phyloP scores from a whole-genome alignment of 2,329 filamentous ascomycete genomes.

The Fusarium pilosicola region DNA sequence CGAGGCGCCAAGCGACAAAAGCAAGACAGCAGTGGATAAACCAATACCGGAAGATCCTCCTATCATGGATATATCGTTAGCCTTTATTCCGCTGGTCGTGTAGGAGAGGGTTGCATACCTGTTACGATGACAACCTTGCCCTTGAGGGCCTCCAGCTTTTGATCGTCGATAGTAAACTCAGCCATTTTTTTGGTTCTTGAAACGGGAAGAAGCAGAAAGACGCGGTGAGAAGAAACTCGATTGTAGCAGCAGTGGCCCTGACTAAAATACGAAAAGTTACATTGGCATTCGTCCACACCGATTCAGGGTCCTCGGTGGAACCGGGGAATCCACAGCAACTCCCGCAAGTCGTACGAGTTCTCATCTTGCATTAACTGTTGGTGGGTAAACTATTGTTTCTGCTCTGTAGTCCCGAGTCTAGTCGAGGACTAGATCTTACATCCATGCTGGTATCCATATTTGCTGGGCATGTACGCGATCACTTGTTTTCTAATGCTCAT shows the following conservation, averaged over 20 bases:
- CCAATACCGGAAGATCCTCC: constrained; percentile 71
- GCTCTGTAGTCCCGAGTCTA: not conserved
- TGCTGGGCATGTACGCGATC: not conserved
- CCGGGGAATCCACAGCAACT: not conserved
- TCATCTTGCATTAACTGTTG: not conserved
- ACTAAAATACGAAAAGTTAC: not conserved
- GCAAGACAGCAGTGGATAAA: constrained; percentile 62
- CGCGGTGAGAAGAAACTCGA: not conserved
- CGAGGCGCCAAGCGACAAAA: constrained; percentile 62
- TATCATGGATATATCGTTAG: not conserved
- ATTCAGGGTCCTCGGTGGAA: not conserved
- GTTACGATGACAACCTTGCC: constrained; percentile 64
- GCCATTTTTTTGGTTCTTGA: constrained; percentile 48
- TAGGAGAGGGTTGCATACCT: constrained; percentile 34
- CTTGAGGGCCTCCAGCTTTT: constrained; percentile 54
- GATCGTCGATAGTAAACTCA: constrained; percentile 57
- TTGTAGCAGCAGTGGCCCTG: not conserved
- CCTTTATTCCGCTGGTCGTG: not conserved
- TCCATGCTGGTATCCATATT: not conserved
- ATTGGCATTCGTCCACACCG: not conserved
- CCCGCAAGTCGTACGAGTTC: not conserved
- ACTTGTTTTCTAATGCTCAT: not conserved
- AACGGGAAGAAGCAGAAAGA: not conserved
- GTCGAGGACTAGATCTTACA: not conserved
- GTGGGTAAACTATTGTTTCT: not conserved